Base-by-base conservation (phyloP, 495 filamentous ascomycete genomes). In the Trichoderma gamsii region DNA sequence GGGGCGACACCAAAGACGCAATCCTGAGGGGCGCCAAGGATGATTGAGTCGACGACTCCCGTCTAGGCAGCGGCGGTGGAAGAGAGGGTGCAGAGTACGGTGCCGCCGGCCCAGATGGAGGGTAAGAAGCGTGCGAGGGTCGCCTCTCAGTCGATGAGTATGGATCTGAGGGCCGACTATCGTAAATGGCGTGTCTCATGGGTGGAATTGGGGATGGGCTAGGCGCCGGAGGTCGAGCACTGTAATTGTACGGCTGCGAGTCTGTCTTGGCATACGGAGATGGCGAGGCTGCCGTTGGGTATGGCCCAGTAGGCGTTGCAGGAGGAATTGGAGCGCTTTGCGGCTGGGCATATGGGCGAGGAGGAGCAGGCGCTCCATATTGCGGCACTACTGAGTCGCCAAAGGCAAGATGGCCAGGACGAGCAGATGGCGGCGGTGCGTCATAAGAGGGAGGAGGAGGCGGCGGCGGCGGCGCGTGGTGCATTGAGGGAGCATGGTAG, bases 261-360 rank as follows among this genome's bases (percentile, higher is more conserved):
- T 71, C 67, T 23, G 70, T 72, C 18, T 68, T 27, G 18, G 63
- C 41, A 52, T 73, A 77, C 8, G 66, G 64, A 7, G 69, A 65
- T 4, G 66, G 56, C 9, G 56, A 23, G 4, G 59, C 75, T 72
- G 59, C 67, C 63, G 12, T 70, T 70, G 25, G 80, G 69, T 84
- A 84, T 11, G 77, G 72, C 0, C 75, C 76, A 23, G 80, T 74
- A 9, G 79, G 71, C n/a, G 79, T 79, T 27, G 80, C 73, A 3
- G 81, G 80, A 15, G 80, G 80, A 32, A 82, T 79, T 65, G 79
- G 81, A 41, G 80, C 77, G 69, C 79, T 74, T 66, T 84, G 84
- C 46, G 80, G 79, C 65, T 78, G 77, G 38, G 74, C 75, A 66
- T 83, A 84, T 41, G 79, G 79, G 18, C 77, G 76, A 25, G 75